A percentile compares a stretch with the other conserved stretches of the same genome.
Conservation (phyloP, 345 rosid genomes). For the Hibiscus trionum region DNA sequence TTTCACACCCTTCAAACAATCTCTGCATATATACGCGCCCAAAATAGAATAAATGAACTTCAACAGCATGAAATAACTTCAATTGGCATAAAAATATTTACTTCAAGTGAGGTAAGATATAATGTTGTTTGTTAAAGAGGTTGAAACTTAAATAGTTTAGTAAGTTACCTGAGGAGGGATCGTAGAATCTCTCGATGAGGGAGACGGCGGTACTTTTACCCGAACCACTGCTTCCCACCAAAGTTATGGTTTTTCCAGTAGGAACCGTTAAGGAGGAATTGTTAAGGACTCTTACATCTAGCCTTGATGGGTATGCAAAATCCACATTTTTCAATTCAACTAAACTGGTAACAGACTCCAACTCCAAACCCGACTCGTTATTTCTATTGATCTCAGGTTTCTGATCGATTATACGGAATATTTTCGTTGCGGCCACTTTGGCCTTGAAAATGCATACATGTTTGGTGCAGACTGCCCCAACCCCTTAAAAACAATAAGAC, state of each 20-base stretch:
- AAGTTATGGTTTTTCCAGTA: slow-evolving; percentile 86
- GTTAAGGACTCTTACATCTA: slow-evolving; percentile 65
- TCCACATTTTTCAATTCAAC: slow-evolving; percentile 75
- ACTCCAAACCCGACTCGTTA: slow-evolving; percentile 33
- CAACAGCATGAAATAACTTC: slow-evolving; percentile 14
- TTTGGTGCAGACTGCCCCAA: slow-evolving; percentile 91
- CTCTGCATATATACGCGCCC: neutral
- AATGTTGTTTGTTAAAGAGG: neutral
- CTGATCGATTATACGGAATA: slow-evolving; percentile 75
- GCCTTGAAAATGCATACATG: slow-evolving; percentile 86
- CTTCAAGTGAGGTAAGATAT: neutral
- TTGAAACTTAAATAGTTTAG: neutral
- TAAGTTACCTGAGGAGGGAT: slow-evolving; percentile 67
- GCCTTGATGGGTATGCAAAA: slow-evolving; percentile 88
- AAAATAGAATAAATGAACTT: neutral
- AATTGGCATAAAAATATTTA: neutral
- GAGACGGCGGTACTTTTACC: slow-evolving; percentile 94
- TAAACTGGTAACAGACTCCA: slow-evolving; percentile 63
- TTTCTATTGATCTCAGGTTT: slow-evolving; percentile 28
- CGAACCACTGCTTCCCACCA: slow-evolving; percentile 96
- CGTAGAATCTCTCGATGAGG: slow-evolving; percentile 88
- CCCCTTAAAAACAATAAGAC: slow-evolving; percentile 38
- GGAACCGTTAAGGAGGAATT: slow-evolving; percentile 70
- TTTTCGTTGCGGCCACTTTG: slow-evolving; percentile 86
- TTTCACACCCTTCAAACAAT: slow-evolving; percentile 5